Evolutionary conservation across 495 filamentous ascomycete species (phyloP), one percentile per base, ranked within the genome.

Genomic region (Daldinia caldariorum): DNA sequence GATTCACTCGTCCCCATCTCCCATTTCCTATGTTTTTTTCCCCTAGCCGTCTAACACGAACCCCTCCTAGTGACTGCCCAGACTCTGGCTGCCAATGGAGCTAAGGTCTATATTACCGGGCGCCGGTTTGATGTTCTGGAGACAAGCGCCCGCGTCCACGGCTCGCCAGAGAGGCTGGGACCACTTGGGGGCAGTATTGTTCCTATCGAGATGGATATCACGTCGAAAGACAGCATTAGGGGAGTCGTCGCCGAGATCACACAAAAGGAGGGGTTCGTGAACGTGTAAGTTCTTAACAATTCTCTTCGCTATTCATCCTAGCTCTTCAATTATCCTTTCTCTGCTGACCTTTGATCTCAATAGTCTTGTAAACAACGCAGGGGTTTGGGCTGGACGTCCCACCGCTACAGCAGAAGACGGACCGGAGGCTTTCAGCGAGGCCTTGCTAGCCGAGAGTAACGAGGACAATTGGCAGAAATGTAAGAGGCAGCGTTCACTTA

Each of bases 71-170:
- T 94, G 91, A 92, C 91, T 66, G 89, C 91, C 0, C 89, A 93
- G 71, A 90, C 91, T 2, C 90, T 91, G 68, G 89, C 93, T 0
- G 81, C 86, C 29, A 94, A 94, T 76, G 92, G 92, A 41, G 92
- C 92, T 16, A 92, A 88, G 41, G 92, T 94, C 34, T 94, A 94
- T 79, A 93, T 95, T 65, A 91, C 90, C 7, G 93, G 91, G 4
- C 89, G 91, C 47, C 90, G 90, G 73, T 82, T 61, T 55, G 83
- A 88, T 10, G 78, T 85, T 1, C 82, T 89, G 0, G 77, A 87
- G 51, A 79, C 79, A 16, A 82, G 83, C 14, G 79, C 86, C 0
- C 77, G 76, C 12, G 71, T 72, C 12, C 80, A 83, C 67, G 78
- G 79, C 56, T 71, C 73, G 31, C 63, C 72, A 35, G 77, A 78